Conservation (phyloP, 495 filamentous ascomycete species). For the Penicillium angulare region DNA sequence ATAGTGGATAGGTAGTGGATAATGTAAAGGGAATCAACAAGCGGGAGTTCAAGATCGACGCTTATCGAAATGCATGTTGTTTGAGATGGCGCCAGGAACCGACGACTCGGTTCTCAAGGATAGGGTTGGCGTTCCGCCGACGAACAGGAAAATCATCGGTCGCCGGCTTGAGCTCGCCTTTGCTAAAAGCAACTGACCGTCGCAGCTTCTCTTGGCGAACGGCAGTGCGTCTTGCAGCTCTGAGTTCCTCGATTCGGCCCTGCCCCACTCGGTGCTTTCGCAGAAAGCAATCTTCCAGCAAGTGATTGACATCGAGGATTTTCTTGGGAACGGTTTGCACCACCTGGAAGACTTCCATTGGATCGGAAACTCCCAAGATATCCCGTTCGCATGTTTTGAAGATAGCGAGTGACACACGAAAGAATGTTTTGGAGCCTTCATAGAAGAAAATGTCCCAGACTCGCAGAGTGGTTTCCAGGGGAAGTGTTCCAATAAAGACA, state of each 20-base stretch:
- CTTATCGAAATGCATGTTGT: constrained; percentile 39
- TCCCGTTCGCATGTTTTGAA: constrained; percentile 88
- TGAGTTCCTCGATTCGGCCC: constrained; percentile 45
- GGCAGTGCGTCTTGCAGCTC: constrained; percentile 38
- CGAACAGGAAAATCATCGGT: constrained; percentile 38
- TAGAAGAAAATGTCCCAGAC: constrained; percentile 98
- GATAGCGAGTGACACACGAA: constrained; percentile 84
- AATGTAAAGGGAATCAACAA: too few relatives aligned
- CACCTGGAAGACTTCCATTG: constrained; percentile 95
- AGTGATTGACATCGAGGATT: constrained; percentile 72
- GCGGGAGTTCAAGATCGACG: neutral
- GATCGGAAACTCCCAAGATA: constrained; percentile 76
- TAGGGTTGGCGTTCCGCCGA: constrained; percentile 30
- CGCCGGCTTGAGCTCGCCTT: constrained; percentile 38
- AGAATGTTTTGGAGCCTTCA: constrained; percentile 93
- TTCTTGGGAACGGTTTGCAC: constrained; percentile 86
- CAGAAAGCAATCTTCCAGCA: constrained; percentile 79
- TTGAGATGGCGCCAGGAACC: constrained; percentile 43
- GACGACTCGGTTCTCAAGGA: constrained; percentile 38
- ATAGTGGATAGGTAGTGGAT: too few relatives aligned
- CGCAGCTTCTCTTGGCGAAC: constrained; percentile 47
- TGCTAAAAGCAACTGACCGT: constrained; percentile 38
- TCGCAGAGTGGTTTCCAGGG: constrained; percentile 83
- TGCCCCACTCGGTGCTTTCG: constrained; percentile 83
- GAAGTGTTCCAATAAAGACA: constrained; percentile 87